Conservation (phyloP, 306 rosid species). For the Fragaria nilgerrensis region DNA sequence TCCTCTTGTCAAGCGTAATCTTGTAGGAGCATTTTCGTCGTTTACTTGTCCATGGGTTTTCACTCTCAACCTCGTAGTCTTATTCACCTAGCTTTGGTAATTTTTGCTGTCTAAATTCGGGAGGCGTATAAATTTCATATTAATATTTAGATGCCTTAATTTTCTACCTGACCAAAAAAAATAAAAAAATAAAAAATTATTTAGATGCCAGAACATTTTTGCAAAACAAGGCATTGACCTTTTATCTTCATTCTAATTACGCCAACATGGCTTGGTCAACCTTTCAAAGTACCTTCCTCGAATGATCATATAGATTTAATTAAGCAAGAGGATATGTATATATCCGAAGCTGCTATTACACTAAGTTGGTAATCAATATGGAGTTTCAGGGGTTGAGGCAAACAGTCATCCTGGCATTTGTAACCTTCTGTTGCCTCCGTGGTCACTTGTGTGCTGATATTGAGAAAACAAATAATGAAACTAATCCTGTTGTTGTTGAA, state of each 20-base stretch:
- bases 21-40: too few relatives aligned
- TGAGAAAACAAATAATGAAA: not conserved
- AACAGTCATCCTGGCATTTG: not conserved
- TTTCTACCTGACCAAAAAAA: too few relatives aligned
- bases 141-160: too few relatives aligned
- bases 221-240: not conserved
- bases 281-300: not conserved
- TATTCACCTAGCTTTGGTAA: not conserved
- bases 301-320: not conserved
- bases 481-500: not conserved
- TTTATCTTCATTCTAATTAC: not conserved
- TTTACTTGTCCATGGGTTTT: too few relatives aligned
- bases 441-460: not conserved
- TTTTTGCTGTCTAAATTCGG: not conserved
- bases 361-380: not conserved
- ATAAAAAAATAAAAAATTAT: too few relatives aligned
- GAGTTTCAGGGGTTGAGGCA: not conserved
- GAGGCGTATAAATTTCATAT: not conserved
- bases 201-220: not conserved
- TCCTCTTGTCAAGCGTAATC: too few relatives aligned
- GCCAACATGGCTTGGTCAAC: not conserved
- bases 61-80: too few relatives aligned
- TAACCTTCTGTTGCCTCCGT: not conserved
- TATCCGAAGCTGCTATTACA: not conserved
- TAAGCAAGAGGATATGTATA: not conserved